Base-by-base conservation (phyloP, 352 stramenopile species). In the Globisporangium nagaii region DNA sequence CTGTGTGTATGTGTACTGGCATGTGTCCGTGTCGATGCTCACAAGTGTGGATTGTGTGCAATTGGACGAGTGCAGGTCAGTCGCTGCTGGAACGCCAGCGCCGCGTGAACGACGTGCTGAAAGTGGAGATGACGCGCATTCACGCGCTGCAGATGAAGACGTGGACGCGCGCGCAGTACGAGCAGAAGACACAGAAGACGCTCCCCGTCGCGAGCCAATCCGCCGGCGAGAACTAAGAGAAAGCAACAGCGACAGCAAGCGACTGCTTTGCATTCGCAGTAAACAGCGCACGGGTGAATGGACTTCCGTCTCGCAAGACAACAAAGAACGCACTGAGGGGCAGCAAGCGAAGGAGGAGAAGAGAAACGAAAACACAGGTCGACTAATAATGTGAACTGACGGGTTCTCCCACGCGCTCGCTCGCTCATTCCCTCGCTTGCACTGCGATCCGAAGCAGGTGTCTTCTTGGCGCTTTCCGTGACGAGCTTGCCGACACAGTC, bases 71-170 rank as follows among this genome's bases (percentile, higher is more conserved):
- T 46, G 42, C 53, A 90, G 77, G 82, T 15, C 75, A 89, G 52
- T 82, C 69, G 56, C 70, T 93, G 56, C 57, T 93, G 48, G 77
- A 93, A 41, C 83, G 83, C 41, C 83, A 93, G 49, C 79, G 80
- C 36, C 65, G 71, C 24, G 80, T 93, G 58, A 90, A 93, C 61
- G 75, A 90, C 43, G 86, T 73, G 28, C 68, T 93, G 9, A 87
- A 85, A 53, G 83, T 90, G 55, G 79, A 93, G 56, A 89, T 93
- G 78, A 86, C 73, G 52, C 72, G 69, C 51, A 93, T 93, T 54
- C 83, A 93, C 63, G 83, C 83, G 63, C 70, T 93, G 55, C 78
- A 89, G 56, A 90, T 93, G 79, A 90, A 90, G 70, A 93, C 79
- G 30, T 93, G 82, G 82, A 93, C 82, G 55, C 74, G 75, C 15